Conservation (phyloP, 768 basidiomycete species). For the Boletellus sp. region DNA sequence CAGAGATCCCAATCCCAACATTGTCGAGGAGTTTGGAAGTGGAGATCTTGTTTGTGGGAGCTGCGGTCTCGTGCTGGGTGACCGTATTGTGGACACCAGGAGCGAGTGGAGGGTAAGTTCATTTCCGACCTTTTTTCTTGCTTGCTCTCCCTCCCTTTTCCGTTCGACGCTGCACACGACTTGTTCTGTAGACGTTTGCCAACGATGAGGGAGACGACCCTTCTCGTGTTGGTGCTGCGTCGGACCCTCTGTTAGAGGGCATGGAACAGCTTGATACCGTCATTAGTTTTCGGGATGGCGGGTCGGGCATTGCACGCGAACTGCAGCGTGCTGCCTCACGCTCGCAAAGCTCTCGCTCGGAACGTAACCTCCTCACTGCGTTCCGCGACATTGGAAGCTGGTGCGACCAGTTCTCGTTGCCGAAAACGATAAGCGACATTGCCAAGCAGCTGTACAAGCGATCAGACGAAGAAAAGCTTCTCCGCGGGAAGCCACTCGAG, state of each 20-base stretch:
- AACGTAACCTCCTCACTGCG: constrained; percentile 81
- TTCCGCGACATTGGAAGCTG: constrained; percentile 90
- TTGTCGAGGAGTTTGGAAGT: constrained; percentile 95
- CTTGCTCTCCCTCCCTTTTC: constrained; percentile 3
- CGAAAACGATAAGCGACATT: constrained; percentile 91
- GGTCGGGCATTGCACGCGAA: constrained; percentile 86
- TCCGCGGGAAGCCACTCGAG: constrained; percentile 87
- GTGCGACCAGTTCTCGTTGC: constrained; percentile 94
- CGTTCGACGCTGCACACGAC: constrained; percentile 21
- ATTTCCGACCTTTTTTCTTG: constrained; percentile 11
- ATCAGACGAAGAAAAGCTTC: constrained; percentile 90
- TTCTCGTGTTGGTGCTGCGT: constrained; percentile 97
- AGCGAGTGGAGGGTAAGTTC: constrained; percentile 93
- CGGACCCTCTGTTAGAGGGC: constrained; percentile 90
- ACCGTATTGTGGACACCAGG: constrained; percentile 94
- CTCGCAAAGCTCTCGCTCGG: constrained; percentile 71
- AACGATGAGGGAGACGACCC: constrained; percentile 99
- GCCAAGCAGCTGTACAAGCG: constrained; percentile 98
- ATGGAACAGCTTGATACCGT: constrained; percentile 93
- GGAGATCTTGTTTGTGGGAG: constrained; percentile 95
- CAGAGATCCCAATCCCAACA: constrained; percentile 87
- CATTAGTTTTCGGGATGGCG: constrained; percentile 94
- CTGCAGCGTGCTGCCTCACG: constrained; percentile 90
- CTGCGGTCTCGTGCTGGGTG: constrained; percentile 93
- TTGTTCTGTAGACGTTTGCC: constrained; percentile 81